Evolutionary conservation across 1,284 basidiomycete genomes (phyloP).

Genomic region (Austropuccinia psidii): DNA sequence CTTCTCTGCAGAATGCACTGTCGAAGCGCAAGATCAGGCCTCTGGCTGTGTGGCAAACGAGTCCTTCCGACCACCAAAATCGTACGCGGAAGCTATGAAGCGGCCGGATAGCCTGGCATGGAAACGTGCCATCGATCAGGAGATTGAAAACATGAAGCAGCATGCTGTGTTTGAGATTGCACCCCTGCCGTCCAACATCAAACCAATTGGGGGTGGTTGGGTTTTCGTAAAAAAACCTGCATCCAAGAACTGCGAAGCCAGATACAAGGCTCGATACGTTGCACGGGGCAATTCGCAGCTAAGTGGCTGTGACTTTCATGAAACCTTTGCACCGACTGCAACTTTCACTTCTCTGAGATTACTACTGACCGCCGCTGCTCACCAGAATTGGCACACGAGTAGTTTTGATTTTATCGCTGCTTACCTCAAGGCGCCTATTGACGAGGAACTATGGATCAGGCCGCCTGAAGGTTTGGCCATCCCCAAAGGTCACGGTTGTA

Average conservation of each 20-base stretch:
- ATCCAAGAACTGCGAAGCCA: background rate
- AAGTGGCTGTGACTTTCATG: background rate
- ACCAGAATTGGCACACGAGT: background rate
- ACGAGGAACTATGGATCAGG: constrained; percentile 5
- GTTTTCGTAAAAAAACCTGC: background rate
- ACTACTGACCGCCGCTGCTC: background rate
- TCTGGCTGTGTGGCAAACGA: background rate
- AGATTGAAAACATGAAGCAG: background rate
- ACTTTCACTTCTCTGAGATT: constrained; percentile 5
- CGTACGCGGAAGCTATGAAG: background rate
- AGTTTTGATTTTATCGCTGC: constrained; percentile 16
- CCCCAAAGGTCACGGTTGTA: background rate
- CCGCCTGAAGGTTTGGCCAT: background rate
- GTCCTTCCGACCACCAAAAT: background rate
- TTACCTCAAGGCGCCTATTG: constrained; percentile 4
- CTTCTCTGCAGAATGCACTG: background rate
- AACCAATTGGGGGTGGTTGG: background rate
- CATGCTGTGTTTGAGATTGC: too few species aligned
- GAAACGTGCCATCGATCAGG: background rate
- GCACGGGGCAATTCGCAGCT: constrained; percentile 9
- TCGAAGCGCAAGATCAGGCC: background rate
- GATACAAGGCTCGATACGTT: background rate
- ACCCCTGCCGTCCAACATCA: too few species aligned
- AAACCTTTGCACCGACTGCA: constrained; percentile 18
- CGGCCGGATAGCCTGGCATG: background rate